A percentile compares a stretch with the other conserved stretches of the same genome.
Evolutionary conservation across 331 rosid genomes (phyloP).

Genomic region (Pyrus hybrid): DNA sequence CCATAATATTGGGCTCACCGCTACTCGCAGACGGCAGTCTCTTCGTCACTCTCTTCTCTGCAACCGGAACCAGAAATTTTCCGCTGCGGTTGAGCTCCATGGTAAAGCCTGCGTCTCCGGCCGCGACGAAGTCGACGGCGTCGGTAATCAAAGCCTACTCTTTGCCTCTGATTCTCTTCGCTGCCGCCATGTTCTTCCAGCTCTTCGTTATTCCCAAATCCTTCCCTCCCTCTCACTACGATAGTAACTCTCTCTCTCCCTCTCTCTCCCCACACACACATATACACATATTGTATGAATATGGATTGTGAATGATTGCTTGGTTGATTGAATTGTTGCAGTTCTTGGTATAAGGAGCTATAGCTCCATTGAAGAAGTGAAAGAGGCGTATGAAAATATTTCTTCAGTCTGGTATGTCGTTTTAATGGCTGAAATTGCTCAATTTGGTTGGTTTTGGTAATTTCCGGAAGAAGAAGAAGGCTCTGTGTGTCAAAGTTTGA

Average conservation of each 20-base stretch:
- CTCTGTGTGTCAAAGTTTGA: neutral
- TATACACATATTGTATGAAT: neutral
- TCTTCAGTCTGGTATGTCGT: slow-evolving; percentile 48
- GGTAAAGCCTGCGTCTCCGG: slow-evolving; percentile 27
- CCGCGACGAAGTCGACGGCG: slow-evolving; percentile 19
- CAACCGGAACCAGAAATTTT: neutral
- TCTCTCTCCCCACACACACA: neutral
- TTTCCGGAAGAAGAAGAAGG: neutral
- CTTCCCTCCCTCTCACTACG: slow-evolving; percentile 78
- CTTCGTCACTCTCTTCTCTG: neutral
- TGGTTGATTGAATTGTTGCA: slow-evolving; percentile 12
- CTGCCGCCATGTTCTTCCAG: slow-evolving; percentile 62
- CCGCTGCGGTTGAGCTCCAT: slow-evolving; percentile 6
- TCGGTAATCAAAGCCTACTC: slow-evolving; percentile 59
- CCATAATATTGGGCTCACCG: neutral
- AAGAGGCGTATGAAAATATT: slow-evolving; percentile 48
- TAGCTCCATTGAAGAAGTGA: slow-evolving; percentile 52
- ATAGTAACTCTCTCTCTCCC: slow-evolving; percentile 32
- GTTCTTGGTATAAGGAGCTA: slow-evolving; percentile 48
- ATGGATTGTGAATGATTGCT: neutral
- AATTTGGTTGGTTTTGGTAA: neutral
- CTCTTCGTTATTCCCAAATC: slow-evolving; percentile 70
- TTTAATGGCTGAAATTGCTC: neutral
- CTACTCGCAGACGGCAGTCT: neutral
- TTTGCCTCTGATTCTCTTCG: slow-evolving; percentile 57